A percentile compares a stretch with the other conserved stretches of the same genome.
These are phyloP conservation scores for Solanum bulbocastanum DNA, from an alignment of 257 asterid species.

Conservation along the genomic window DNA sequence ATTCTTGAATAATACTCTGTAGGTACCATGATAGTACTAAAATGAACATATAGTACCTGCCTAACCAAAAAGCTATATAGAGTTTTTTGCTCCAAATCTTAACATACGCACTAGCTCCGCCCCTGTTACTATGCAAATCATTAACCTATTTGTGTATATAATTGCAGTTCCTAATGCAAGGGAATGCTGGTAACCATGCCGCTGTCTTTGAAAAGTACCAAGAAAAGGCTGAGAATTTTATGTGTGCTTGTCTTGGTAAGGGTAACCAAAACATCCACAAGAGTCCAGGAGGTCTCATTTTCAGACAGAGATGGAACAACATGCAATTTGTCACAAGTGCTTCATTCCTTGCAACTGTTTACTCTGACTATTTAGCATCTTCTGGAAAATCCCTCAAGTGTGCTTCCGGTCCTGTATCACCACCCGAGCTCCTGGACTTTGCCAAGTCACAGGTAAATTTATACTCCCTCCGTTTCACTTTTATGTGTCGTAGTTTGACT, in stretches of 20 bases:
- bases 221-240: constrained; percentile 78
- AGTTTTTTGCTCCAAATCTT: not conserved
- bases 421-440: constrained; percentile 58
- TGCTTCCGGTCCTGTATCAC: constrained; percentile 38
- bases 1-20: not conserved
- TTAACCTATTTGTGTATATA: not conserved
- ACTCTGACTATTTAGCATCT: constrained; percentile 80
- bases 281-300: constrained; percentile 92
- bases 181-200: constrained; percentile 46
- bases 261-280: constrained; percentile 73
- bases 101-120: not conserved
- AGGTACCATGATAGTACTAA: not conserved
- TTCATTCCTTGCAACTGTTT: constrained; percentile 73
- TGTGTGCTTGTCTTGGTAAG: constrained; percentile 92
- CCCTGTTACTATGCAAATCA: not conserved
- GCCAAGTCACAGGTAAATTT: constrained; percentile 77
- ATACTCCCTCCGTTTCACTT: not conserved
- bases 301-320: constrained; percentile 94
- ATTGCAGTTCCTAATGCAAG: constrained; percentile 76
- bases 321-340: constrained; percentile 97
- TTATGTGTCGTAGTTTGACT: not conserved
- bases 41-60: not conserved
- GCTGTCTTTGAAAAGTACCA: constrained; percentile 46
- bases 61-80: not conserved
- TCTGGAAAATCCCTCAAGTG: constrained; percentile 67